phyloP scores from a whole-genome alignment of 73 alveolate species.

The Paramecium pentaurelia region DNA sequence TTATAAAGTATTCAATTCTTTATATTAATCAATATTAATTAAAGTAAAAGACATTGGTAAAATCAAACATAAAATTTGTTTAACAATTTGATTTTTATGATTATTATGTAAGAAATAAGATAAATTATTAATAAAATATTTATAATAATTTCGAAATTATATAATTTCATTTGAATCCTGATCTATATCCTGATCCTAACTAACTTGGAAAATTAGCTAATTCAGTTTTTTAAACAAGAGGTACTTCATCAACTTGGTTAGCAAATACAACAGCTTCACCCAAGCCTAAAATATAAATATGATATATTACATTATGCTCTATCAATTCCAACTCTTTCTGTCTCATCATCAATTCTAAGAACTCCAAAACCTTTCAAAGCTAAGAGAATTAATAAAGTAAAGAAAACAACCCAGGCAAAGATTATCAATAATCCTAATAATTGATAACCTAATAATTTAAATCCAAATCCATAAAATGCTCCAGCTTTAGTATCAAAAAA shows the following conservation, averaged over 20 bases:
- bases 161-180: neutral
- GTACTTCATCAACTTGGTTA: neutral
- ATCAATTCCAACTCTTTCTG: neutral
- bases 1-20: too few relatives aligned
- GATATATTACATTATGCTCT: neutral
- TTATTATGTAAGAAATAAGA: too few relatives aligned
- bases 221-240: neutral
- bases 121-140: too few relatives aligned
- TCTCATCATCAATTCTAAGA: neutral
- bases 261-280: slow-evolving; percentile 44
- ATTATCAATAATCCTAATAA: neutral
- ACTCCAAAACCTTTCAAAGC: slow-evolving; percentile 17
- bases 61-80: too few relatives aligned
- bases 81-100: too few relatives aligned
- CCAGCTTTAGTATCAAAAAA: slow-evolving; percentile 26
- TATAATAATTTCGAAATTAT: neutral
- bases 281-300: neutral
- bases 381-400: neutral
- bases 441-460: neutral
- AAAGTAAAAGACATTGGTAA: too few relatives aligned
- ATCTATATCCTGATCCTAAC: neutral
- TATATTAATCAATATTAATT: too few relatives aligned
- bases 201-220: neutral
- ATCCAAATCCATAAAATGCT: neutral
- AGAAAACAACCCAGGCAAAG: neutral